Evolutionary conservation across 2,329 filamentous ascomycete genomes (phyloP), one percentile per base, ranked within the genome.

Genomic region (Penicillium olsonii): DNA sequence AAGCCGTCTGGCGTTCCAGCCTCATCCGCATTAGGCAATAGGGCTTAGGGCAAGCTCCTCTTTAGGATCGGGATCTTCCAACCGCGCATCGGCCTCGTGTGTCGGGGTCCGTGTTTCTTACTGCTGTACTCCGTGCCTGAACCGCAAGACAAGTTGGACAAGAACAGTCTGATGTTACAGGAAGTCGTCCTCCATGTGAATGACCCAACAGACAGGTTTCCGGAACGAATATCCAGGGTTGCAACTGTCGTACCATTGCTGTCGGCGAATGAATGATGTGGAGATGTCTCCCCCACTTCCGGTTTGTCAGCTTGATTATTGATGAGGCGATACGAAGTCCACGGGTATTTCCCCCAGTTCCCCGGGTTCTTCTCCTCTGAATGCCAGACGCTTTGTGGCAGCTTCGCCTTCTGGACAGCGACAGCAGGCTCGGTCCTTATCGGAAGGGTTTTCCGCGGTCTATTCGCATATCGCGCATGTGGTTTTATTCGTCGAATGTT

Each of bases 251-350:
- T 31, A 37, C 12, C 42, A 34, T 29, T 20, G 15, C 26, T 48
- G 24, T 19, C 22, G 37, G 42, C 41, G 37, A 50, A 50, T 45
- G 37, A 29, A 45, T 37, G 34, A 45, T 40, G 33, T 22, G 41
- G 18, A 35, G 44, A 38, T 39, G 22, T 12, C 40, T 51, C 46
- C 53, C 51, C 49, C 51, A 50, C 53, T 27, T 24, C 42, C 47
- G 44, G 58, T 67, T 67, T 67, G 64, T 67, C 64, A 67, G 64
- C 64, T 37, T 59, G 47, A 56, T 59, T 57, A 57, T 59, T 50
- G 54, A 55, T 61, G 24, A 22, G 40, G 34, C 34, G 41, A 51
- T 43, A 47, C 37, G 39, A 42, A 44, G 29, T 24, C 8, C 22
- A 4, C 22, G n/a, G n/a, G n/a, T n/a, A 24, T 26, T 45, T 24